These are phyloP conservation scores for Trametes hirsuta DNA, from an alignment of 1,284 basidiomycete species.

Conservation along the genomic window DNA sequence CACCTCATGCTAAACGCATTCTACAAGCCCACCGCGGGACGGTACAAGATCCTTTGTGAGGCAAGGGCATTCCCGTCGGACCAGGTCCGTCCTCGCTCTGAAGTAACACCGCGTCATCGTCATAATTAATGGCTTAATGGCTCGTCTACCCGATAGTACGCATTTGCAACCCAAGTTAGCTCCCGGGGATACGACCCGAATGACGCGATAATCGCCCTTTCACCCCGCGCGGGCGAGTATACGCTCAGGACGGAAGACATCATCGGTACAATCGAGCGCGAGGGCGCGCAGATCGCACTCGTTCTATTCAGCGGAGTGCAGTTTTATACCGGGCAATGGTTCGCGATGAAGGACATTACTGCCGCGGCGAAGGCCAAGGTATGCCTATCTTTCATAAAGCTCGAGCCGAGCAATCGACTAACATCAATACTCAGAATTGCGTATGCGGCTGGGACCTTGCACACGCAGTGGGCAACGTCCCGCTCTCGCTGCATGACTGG, in stretches of 20 bases:
- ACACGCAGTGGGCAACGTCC: slow-evolving; percentile 94
- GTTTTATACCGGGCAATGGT: slow-evolving; percentile 97
- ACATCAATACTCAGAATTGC: slow-evolving; percentile 65
- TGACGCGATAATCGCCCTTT: slow-evolving; percentile 78
- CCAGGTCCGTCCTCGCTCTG: slow-evolving; percentile 48
- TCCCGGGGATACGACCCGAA: slow-evolving; percentile 81
- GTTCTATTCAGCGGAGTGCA: slow-evolving; percentile 92
- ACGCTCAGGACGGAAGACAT: slow-evolving; percentile 93
- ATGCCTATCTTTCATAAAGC: neutral
- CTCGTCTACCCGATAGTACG: no score
- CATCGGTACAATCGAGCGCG: slow-evolving; percentile 70
- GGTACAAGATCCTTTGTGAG: slow-evolving; percentile 97
- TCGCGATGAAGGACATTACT: slow-evolving; percentile 86
- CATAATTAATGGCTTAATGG: no score
- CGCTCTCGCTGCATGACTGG: slow-evolving; percentile 91
- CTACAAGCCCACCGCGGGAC: slow-evolving; percentile 83
- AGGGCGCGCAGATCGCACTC: slow-evolving; percentile 80
- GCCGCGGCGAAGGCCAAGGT: slow-evolving; percentile 84
- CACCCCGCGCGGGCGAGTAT: slow-evolving; percentile 83
- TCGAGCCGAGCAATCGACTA: no score
- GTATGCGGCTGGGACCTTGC: slow-evolving; percentile 96
- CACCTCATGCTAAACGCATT: slow-evolving; percentile 95
- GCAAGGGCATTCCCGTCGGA: slow-evolving; percentile 95
- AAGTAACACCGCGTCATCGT: neutral
- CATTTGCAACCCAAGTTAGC: slow-evolving; percentile 86